Conservation (phyloP, 768 basidiomycete species). For the Russula ochroleuca region DNA sequence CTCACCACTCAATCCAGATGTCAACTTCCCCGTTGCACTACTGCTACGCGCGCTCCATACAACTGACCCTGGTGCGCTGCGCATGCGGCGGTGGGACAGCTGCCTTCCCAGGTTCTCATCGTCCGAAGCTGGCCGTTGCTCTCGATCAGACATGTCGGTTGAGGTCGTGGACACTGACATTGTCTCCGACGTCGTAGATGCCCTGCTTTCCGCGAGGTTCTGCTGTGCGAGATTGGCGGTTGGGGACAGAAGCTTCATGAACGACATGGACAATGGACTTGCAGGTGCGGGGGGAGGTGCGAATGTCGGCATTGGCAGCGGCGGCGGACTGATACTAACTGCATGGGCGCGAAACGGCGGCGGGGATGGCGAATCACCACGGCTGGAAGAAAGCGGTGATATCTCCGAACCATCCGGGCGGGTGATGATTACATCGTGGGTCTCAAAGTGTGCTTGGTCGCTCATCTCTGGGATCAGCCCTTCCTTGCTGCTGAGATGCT, state of each 20-base stretch:
- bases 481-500: constrained; percentile 21
- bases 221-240: constrained; percentile 25
- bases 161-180: constrained; percentile 23
- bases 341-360: background rate
- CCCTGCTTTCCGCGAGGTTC: constrained; percentile 22
- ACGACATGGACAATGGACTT: constrained; percentile 16
- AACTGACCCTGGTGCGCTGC: constrained; percentile 25
- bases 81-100: constrained; percentile 24
- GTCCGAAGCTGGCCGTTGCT: constrained; percentile 13
- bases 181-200: constrained; percentile 20
- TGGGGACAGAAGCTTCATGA: constrained; percentile 24
- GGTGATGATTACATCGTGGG: constrained; percentile 23
- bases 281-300: constrained; percentile 21
- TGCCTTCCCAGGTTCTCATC: constrained; percentile 13
- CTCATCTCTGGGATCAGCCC: constrained; percentile 17
- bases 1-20: constrained; percentile 14
- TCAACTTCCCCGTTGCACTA: constrained; percentile 16
- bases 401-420: constrained; percentile 24
- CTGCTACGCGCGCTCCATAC: constrained; percentile 25
- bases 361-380: constrained; percentile 13
- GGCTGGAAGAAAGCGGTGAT: constrained; percentile 13
- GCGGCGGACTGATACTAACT: background rate
- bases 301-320: constrained; percentile 24
- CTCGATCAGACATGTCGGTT: constrained; percentile 17
- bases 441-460: constrained; percentile 17